Evolutionary conservation across 2,329 filamentous ascomycete species (phyloP), one percentile per base, ranked within the genome.

Genomic region (Ustilaginoidea virens): DNA sequence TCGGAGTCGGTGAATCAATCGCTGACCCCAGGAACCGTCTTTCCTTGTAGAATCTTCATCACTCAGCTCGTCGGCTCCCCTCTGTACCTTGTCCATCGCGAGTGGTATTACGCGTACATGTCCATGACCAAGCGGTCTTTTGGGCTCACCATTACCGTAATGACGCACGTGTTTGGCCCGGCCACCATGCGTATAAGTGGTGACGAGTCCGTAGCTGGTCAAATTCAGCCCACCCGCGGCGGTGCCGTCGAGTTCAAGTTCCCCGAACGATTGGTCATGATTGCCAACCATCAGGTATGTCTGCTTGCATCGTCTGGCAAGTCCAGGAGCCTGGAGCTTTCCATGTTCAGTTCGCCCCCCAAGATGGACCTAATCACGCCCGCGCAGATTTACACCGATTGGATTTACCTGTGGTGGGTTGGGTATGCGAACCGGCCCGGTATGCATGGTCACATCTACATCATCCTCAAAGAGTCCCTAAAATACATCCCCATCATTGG

Each of bases 351-450:
- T n/a, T n/a, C n/a, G n/a, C n/a, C n/a, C n/a, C n/a, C n/a, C n/a
- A n/a, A n/a, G n/a, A n/a, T n/a, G n/a, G n/a, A n/a, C n/a, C n/a
- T n/a, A n/a, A n/a, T n/a, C n/a, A 29, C 19, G 7, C 19, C 25
- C 2, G 10, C 16, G 15, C 39, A 68, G 68, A 74, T 92, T 29
- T 92, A 92, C 48, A 87, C 82, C 7, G 82, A 92, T 54, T 92
- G 82, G 83, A 55, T 92, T 7, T 92, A 92, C 48, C 67, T 92
- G 6, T 92, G 83, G 83, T 92, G 83, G 83, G 75, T 83, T 16
- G 80, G 75, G n/a, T 92, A 92, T 44, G 82, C 80, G 16, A 76
- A 75, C 45, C 51, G 43, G 2, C 80, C 79, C 33, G 66, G 68
- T 30, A 82, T 83, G 70, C 80, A 90, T 43, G 83, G 85, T 8